These are phyloP conservation scores for Dryas octopetala DNA, from an alignment of 306 rosid species.

Conservation along the genomic window DNA sequence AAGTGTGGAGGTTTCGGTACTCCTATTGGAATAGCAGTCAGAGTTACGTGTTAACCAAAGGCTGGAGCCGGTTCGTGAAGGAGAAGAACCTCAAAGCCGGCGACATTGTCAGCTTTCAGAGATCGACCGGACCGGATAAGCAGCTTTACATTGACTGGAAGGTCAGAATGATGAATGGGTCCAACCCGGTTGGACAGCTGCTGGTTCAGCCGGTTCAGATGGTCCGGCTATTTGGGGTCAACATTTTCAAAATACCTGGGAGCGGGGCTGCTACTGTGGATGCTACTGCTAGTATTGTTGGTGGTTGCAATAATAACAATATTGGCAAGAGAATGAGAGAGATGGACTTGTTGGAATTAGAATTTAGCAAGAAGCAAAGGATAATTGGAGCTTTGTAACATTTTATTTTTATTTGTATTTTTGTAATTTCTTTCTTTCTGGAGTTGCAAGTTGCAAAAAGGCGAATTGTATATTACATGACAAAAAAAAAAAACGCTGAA, in stretches of 20 bases:
- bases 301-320: conserved; percentile 30
- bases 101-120: conserved; percentile 70
- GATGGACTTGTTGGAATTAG: conserved; percentile 58
- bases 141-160: conserved; percentile 86
- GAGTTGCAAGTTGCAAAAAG: conserved; percentile 49
- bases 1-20: conserved; percentile 94
- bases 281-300: conserved; percentile 18
- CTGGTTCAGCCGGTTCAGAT: conserved; percentile 66
- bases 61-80: conserved; percentile 98
- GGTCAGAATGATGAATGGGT: conserved; percentile 18
- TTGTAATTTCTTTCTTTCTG: conserved; percentile 3
- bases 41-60: conserved; percentile 89
- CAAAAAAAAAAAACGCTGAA: conserved; percentile 19
- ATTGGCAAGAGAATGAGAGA: conserved; percentile 69
- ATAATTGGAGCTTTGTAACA: conserved; percentile 83
- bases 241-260: conserved; percentile 65
- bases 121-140: conserved; percentile 68
- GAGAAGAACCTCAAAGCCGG: conserved; percentile 90
- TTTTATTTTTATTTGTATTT: background rate
- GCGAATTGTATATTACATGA: conserved; percentile 54
- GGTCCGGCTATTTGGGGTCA: conserved; percentile 88
- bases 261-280: conserved; percentile 20
- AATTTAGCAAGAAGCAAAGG: conserved; percentile 80
- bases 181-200: conserved; percentile 13
- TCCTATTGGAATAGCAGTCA: conserved; percentile 99